Base-by-base conservation (phyloP, 108 stramenopile genomes). In the Nitzschia sp. region DNA sequence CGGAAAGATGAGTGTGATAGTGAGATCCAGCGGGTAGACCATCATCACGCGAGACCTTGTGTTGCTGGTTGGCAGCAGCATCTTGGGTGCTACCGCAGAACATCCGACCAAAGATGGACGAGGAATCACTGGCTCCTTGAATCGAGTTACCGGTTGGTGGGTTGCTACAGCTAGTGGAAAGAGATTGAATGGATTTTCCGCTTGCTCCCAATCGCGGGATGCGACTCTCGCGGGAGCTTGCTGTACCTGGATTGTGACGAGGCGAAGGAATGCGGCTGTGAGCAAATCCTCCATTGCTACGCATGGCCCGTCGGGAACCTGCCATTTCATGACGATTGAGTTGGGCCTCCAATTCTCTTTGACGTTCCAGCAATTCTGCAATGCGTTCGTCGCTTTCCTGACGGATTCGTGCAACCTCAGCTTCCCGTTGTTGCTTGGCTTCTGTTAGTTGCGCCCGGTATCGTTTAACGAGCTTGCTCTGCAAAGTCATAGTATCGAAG, bases 401-500 rank as follows among this genome's bases (percentile, higher is more conserved):
- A 17, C 44, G 42, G 9, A 71, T 20, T 42, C 17, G 37, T 14
- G 40, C 15, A 8, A 71, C 37, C 41, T 62, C 61, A 11, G 40
- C 15, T 63, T 71, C 61, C 17, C 61, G 60, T 15, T 29, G 53
- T 7, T 19, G 19, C 11, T 71, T 55, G 20, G 70, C 70, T n/a
- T 71, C 61, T 1, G 50, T 51, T 14, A 71, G 58, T 19, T 63
- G 60, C 10, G 60, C 51, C 41, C 61, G 64, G 50, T 63, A 71
- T 20, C 62, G 38, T 37, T 71, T 71, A 9, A 53, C 61, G 24
- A 71, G 52, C 25, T 52, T 63, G 41, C 61, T 63, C 26, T 63
- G 70, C 19, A 63, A 8, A 19, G 70, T 39, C 70, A 63, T 63
- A 12, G 60, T 46, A 6, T 63, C 62, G 21, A 40, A 29, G 21